Percentiles rank a stretch among this genome's conserved stretches.
These are phyloP conservation scores for Neonectria punicea DNA, from an alignment of 2,329 filamentous ascomycete species.

Conservation along the genomic window DNA sequence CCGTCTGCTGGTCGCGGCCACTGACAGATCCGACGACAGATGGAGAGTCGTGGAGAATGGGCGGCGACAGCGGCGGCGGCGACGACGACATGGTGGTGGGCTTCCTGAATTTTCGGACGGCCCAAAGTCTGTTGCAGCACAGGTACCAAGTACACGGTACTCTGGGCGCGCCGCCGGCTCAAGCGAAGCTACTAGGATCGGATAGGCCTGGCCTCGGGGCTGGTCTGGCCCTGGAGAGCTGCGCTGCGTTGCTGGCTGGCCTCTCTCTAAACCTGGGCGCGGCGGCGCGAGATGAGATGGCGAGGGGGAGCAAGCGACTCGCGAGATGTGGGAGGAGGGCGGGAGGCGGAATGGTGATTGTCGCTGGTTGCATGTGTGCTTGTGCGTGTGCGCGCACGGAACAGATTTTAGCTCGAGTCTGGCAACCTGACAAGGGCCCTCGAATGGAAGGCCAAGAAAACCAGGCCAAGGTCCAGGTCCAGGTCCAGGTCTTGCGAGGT, in stretches of 20 bases:
- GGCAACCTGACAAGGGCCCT: background rate
- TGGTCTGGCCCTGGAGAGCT: no score
- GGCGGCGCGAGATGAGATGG: background rate
- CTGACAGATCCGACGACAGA: constrained; percentile 24
- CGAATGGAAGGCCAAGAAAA: background rate
- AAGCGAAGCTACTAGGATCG: background rate
- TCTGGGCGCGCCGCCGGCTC: background rate
- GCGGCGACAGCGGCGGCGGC: constrained; percentile 13
- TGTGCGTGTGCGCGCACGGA: constrained; percentile 21
- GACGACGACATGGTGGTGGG: background rate
- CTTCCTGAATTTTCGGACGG: background rate
- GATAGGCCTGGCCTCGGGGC: background rate
- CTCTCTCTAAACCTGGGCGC: background rate
- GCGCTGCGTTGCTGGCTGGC: background rate
- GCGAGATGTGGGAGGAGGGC: constrained; percentile 9
- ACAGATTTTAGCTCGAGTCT: constrained; percentile 19
- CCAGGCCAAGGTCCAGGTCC: background rate
- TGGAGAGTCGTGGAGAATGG: constrained; percentile 20
- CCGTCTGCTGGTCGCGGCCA: constrained; percentile 10
- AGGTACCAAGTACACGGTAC: background rate
- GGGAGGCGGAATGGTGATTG: constrained; percentile 9
- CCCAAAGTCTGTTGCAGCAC: background rate
- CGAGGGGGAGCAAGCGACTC: background rate
- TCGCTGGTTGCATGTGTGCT: constrained; percentile 13
- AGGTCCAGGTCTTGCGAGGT: background rate